A percentile compares a stretch with the other conserved stretches of the same genome.
Conservation (phyloP, 2,329 filamentous ascomycete genomes). For the Curvularia verruculosa region DNA sequence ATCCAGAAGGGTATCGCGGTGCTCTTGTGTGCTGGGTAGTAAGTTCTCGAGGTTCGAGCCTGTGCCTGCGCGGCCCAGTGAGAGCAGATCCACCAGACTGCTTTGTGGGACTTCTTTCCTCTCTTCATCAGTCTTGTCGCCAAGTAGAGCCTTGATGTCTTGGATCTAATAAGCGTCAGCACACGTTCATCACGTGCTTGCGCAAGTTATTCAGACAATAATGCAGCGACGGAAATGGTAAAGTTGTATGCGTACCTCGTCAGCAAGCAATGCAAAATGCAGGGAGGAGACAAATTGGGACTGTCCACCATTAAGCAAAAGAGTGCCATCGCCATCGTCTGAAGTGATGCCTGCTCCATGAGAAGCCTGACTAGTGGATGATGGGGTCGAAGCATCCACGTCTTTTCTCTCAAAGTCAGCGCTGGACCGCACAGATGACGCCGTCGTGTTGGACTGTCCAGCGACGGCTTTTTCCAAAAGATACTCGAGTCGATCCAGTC, state of each 20-base stretch:
- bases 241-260: slow-evolving; percentile 40
- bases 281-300: slow-evolving; percentile 50
- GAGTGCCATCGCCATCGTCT: slow-evolving; percentile 45
- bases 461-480: slow-evolving; percentile 44
- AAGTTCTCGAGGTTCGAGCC: slow-evolving; percentile 36
- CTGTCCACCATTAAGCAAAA: slow-evolving; percentile 46
- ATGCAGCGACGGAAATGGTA: not conserved
- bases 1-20: slow-evolving; percentile 42
- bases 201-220: not conserved
- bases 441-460: slow-evolving; percentile 23
- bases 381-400: slow-evolving; percentile 34
- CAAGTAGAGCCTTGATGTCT: slow-evolving; percentile 48
- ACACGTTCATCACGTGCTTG: not conserved
- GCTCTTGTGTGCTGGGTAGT: slow-evolving; percentile 39
- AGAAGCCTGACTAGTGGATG: slow-evolving; percentile 43
- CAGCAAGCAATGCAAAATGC: slow-evolving; percentile 49
- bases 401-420: slow-evolving; percentile 31
- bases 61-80: slow-evolving; percentile 39
- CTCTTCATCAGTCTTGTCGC: slow-evolving; percentile 42
- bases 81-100: slow-evolving; percentile 41
- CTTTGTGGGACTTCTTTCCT: slow-evolving; percentile 36
- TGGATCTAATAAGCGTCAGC: slow-evolving; percentile 36
- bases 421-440: slow-evolving; percentile 25
- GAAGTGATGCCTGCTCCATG: slow-evolving; percentile 45
- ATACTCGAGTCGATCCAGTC: slow-evolving; percentile 46